Evolutionary conservation across 2,329 filamentous ascomycete species (phyloP), one percentile per base, ranked within the genome.

Genomic region (Coniochaeta sp.): DNA sequence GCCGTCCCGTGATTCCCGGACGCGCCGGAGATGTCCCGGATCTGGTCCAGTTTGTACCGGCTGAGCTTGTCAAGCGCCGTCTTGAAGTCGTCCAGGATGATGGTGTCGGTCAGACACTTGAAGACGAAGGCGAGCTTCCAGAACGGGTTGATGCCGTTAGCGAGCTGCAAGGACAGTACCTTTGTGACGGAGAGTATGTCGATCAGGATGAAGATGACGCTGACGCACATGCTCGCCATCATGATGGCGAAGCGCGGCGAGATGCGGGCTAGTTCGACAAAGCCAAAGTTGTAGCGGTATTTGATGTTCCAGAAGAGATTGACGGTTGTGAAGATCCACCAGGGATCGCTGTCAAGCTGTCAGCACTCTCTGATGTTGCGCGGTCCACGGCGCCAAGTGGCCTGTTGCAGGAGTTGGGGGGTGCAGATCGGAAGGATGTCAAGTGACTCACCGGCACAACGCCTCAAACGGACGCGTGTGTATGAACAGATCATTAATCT

Each of bases 31-130:
- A 36, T 28, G 17, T 38, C 34, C 12, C 54, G 59, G 58, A 62
- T 62, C 26, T 62, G 59, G 38, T 59, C 17, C 59, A 59, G 47
- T 26, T 58, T 59, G 31, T 40, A 60, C 2, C 36, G 52, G 24
- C 61, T 62, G 57, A 69, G 61, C 55, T 65, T 64, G 57, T 81
- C 78, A 6, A 81, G 69, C 0, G 77, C 78, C 3, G 84, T 86
- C 67, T 88, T 88, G 78, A 89, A 89, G 66, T 89, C 86, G 66
- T 89, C 86, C 12, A 89, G 79, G 58, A 89, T 80, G 58, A 89
- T 83, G 0, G 81, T 84, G 67, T 89, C 86, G 22, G 85, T 87
- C 55, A 88, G 77, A 62, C 86, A 88, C 71, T 88, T 88, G 77
- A 87, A 87, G 24, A 87, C 80, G 54, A 86, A 83, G 0, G 81